Percentiles rank a stretch among this genome's conserved stretches.
Evolutionary conservation across 495 filamentous ascomycete species (phyloP).

Genomic region (Trypethelium eluteriae): DNA sequence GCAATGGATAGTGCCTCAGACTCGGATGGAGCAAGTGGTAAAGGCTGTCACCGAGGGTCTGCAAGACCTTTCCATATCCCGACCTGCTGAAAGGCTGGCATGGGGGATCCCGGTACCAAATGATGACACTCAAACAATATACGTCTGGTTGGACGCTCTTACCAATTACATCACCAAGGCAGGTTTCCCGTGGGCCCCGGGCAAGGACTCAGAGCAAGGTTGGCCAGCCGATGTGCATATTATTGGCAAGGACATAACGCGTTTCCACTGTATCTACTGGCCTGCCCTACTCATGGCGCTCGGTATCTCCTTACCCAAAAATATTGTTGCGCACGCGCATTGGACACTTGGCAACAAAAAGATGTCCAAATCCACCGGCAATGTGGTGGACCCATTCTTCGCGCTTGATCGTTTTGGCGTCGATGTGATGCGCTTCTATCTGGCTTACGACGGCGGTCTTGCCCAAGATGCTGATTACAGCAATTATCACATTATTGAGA

Average conservation of each 20-base stretch:
- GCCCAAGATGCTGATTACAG: slow-evolving; percentile 72
- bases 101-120: slow-evolving; percentile 91
- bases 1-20: slow-evolving; percentile 58
- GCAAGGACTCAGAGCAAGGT: slow-evolving; percentile 49
- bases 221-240: slow-evolving; percentile 94
- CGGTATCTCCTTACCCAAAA: slow-evolving; percentile 70
- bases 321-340: slow-evolving; percentile 81
- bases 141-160: slow-evolving; percentile 95
- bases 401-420: slow-evolving; percentile 82
- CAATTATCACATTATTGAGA: slow-evolving; percentile 63
- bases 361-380: slow-evolving; percentile 93
- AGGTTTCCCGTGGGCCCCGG: slow-evolving; percentile 73
- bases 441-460: slow-evolving; percentile 69
- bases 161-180: slow-evolving; percentile 86
- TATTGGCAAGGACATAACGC: slow-evolving; percentile 90
- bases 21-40: slow-evolving; percentile 61
- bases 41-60: slow-evolving; percentile 60
- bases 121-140: slow-evolving; percentile 82
- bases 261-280: slow-evolving; percentile 98
- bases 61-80: slow-evolving; percentile 80
- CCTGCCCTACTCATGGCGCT: slow-evolving; percentile 90
- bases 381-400: slow-evolving; percentile 90
- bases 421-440: slow-evolving; percentile 81
- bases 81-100: slow-evolving; percentile 64
- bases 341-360: slow-evolving; percentile 86